Evolutionary conservation across 441 rosid genomes (phyloP).

Genomic region (Euphorbia schlechtendalii): DNA sequence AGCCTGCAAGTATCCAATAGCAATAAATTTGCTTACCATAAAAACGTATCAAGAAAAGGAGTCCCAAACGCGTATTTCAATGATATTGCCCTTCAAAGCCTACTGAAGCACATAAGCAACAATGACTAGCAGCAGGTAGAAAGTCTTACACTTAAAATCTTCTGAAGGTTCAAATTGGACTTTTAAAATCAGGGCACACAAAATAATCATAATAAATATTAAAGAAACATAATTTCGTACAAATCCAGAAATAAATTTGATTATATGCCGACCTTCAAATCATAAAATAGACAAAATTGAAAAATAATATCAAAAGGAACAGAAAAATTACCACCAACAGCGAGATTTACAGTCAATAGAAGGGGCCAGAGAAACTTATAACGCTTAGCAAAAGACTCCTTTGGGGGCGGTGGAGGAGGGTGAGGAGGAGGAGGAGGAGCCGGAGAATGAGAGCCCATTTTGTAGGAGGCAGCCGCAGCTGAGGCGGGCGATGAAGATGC

Average conservation of each 20-base stretch:
- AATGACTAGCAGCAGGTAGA: not conserved
- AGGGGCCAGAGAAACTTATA: conserved; percentile 85
- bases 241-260: too few relatives aligned
- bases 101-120: not conserved
- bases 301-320: not conserved
- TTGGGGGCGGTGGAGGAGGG: conserved; percentile 34
- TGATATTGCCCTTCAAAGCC: not conserved
- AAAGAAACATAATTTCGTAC: too few relatives aligned
- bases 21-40: not conserved
- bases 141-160: too few relatives aligned
- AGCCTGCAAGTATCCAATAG: too few relatives aligned
- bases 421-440: conserved; percentile 39
- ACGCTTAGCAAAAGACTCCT: conserved; percentile 75
- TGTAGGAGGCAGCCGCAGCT: conserved; percentile 58
- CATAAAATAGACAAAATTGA: not conserved
- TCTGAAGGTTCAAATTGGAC: not conserved
- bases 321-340: conserved; percentile 56
- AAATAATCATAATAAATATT: too few relatives aligned
- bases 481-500: conserved; percentile 33
- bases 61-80: conserved; percentile 3
- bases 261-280: too few relatives aligned
- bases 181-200: too few relatives aligned
- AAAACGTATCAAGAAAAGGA: conserved; percentile 5
- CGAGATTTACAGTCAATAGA: conserved; percentile 67
- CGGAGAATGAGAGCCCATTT: conserved; percentile 42